A percentile compares a stretch with the other conserved stretches of the same genome.
Evolutionary conservation across 176 grass and related monocot genomes (phyloP).

Genomic region (Alopecurus myosuroides): DNA sequence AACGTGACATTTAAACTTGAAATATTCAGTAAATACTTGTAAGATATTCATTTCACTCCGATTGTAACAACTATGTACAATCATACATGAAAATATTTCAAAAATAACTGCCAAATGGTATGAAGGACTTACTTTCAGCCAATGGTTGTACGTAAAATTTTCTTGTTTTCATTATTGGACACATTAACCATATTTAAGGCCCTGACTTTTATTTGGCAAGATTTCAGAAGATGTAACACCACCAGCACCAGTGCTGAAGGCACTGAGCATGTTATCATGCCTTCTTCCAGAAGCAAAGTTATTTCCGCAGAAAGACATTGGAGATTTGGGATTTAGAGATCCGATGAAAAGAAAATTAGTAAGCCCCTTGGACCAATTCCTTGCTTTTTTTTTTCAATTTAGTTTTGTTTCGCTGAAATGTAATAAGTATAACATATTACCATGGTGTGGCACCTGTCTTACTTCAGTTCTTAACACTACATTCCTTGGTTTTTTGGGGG

Average conservation of each 20-base stretch:
- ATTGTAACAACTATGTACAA: neutral
- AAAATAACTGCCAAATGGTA: neutral
- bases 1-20: neutral
- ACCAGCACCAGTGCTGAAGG: constrained; percentile 70
- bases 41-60: neutral
- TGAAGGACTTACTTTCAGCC: neutral
- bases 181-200: constrained; percentile 12
- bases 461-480: neutral
- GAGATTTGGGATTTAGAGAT: constrained; percentile 93
- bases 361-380: constrained; percentile 27
- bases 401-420: constrained; percentile 10
- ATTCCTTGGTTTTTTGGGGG: neutral
- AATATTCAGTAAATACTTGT: neutral
- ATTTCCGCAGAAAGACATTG: constrained; percentile 91
- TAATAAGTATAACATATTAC: constrained; percentile 9
- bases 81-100: neutral
- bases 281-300: constrained; percentile 91
- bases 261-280: constrained; percentile 69
- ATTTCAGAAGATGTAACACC: constrained; percentile 99
- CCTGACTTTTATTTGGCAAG: constrained; percentile 62
- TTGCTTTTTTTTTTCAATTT: neutral
- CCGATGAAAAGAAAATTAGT: constrained; percentile 80
- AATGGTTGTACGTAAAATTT: neutral
- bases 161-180: neutral
- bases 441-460: neutral